Base-by-base conservation (phyloP, 208 protist genomes). In the Borovskyia barvae region DNA sequence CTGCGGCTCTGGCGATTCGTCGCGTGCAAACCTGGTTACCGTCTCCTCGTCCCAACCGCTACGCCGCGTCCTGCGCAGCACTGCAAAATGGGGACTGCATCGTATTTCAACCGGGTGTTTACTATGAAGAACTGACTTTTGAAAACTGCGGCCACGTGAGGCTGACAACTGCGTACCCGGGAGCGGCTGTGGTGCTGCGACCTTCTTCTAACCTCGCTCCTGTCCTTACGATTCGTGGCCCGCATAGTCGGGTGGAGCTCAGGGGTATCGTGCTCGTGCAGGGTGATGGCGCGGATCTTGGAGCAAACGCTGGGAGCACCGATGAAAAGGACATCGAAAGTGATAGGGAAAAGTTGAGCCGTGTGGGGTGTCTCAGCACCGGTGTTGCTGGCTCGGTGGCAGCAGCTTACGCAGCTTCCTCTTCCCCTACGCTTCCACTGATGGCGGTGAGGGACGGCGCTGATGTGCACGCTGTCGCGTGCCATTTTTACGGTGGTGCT, bases 401-500 rank as follows among this genome's bases (percentile, higher is more conserved):
- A 25, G 26, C 7, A 2, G 7, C 24, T 15, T 20, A 9, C 9
- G 36, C 35, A 15, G 54, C 55, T 3, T 20, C 42, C 9, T 51
- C 51, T 0, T 26, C 47, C 22, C 66, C 80, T 12, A 28, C 51
- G 20, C 54, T 72, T 28, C 47, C 73, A 33, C 53, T 90, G 43
- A 65, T 85, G 45, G 30, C 59, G 11, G 70, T 74, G 29, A 19
- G 47, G 5, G 61, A 65, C 55, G 80, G 71, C 0, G 80, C 85
- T 6, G 32, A 32, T 24, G 60, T 83, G 26, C 33, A 30, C 28
- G 69, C 82, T 17, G 68, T 77, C 20, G 85, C 77, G 5, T 81
- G 78, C 43, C 85, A 92, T 50, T 71, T 92, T 15, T 92, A 88
- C 57, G 47, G 65, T 30, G 76, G 80, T 26, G 67, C 59, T 32